Evolutionary conservation across 495 filamentous ascomycete genomes (phyloP), one percentile per base, ranked within the genome.

Genomic region (Aspergillus campestris): DNA sequence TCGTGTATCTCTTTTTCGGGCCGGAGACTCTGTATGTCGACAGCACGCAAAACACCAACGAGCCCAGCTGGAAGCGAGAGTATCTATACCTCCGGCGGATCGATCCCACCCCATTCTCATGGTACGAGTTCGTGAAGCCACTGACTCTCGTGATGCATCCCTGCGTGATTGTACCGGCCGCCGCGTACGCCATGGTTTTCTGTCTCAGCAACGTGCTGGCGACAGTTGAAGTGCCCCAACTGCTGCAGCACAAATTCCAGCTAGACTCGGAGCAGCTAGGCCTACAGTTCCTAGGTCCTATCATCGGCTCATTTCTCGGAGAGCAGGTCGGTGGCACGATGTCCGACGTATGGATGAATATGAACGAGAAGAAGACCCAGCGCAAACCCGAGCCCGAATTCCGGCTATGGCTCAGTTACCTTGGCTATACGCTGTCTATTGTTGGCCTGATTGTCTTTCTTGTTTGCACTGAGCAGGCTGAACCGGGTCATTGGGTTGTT

Each of bases 171-270:
- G 65, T 79, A 39, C 74, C 77, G 7, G 50, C 73, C 1, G 47
- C 60, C n/a, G 66, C 74, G 5, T 77, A 79, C 50, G 49, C 66
- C 15, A 74, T 79, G 59, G 55, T 75, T 31, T 80, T 79, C 60
- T 47, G 63, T n/a, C 72, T 75, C 49, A 59, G 57, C 27, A 65
- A 45, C 39, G 63, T 78, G 28, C 50, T 78, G 27, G 38, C 69
- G 12, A 73, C 75, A 1, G 70, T 78, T 28, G 75, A 78, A 50
- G 62, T 78, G 8, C 76, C 76, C 2, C 65, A 76, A 34, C 51
- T 77, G 15, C 66, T 76, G 39, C 54, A 60, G n/a, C 46, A 56
- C 24, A 75, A 76, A 49, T 79, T 76, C 50, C 57, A 56, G 14
- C 61, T 79, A 51, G 74, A 78, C 50, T 38, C 67, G 8, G 70